phyloP scores from a whole-genome alignment of 148 eudicot genomes.

The Chenopodium suecicum region DNA sequence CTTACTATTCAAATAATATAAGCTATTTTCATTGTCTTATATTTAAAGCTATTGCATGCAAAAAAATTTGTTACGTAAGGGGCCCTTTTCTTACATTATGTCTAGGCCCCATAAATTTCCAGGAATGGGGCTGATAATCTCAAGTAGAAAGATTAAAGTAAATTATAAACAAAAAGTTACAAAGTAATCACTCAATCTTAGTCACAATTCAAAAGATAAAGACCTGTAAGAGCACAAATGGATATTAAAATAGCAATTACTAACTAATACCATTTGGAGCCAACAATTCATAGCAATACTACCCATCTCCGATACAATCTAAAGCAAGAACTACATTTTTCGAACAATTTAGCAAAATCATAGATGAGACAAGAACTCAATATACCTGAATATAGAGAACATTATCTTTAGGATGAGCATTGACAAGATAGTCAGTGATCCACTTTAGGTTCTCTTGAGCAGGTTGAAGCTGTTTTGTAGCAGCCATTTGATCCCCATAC shows the following conservation, averaged over 20 bases:
- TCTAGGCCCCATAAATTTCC: too few relatives aligned
- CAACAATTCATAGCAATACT: neutral
- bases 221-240: neutral
- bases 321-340: conserved; percentile 4
- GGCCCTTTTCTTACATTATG: too few relatives aligned
- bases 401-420: conserved; percentile 69
- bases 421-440: conserved; percentile 81
- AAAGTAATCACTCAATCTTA: neutral
- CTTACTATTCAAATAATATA: too few relatives aligned
- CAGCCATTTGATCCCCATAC: conserved; percentile 89
- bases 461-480: conserved; percentile 57
- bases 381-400: conserved; percentile 84
- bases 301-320: neutral
- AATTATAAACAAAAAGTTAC: neutral
- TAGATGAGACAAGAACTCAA: neutral
- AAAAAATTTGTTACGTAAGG: too few relatives aligned
- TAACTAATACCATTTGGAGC: neutral
- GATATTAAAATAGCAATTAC: neutral
- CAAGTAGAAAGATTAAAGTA: neutral
- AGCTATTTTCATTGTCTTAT: too few relatives aligned
- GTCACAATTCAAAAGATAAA: neutral
- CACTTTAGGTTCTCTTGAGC: conserved; percentile 75
- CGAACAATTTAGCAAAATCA: neutral
- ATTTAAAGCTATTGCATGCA: too few relatives aligned
- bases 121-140: neutral